Conservation (phyloP, 495 filamentous ascomycete genomes). For the Xylaria longipes region DNA sequence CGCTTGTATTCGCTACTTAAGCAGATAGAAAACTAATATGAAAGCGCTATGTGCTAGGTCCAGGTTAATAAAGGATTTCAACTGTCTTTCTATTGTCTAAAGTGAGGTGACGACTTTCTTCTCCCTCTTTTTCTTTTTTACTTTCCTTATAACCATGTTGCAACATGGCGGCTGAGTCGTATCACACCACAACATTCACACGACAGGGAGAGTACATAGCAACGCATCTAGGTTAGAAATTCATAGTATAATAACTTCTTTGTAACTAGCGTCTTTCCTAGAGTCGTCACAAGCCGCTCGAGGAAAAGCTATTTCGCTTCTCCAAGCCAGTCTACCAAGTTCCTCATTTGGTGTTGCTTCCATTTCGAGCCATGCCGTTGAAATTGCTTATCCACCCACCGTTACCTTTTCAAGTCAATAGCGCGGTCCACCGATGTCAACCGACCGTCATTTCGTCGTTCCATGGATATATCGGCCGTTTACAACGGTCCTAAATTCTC, state of each 20-base stretch:
- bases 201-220: not conserved
- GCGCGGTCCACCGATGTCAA: slow-evolving; percentile 6
- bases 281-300: not conserved
- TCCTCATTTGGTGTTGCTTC: not conserved
- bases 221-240: not conserved
- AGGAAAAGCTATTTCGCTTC: not conserved
- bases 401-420: slow-evolving; percentile 22
- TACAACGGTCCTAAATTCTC: slow-evolving; percentile 19
- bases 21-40: not conserved
- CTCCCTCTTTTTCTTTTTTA: not conserved
- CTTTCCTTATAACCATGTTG: not conserved
- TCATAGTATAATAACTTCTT: not conserved
- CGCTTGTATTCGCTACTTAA: not conserved
- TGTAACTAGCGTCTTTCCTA: not conserved
- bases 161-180: not conserved
- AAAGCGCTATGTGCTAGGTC: not conserved
- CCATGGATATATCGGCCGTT: slow-evolving; percentile 20
- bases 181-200: slow-evolving; percentile 2
- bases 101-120: not conserved
- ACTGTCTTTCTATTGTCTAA: not conserved
- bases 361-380: slow-evolving; percentile 6
- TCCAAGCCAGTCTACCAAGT: not conserved
- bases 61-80: not conserved
- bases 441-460: slow-evolving; percentile 6
- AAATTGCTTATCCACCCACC: slow-evolving; percentile 21